Evolutionary conservation across 2,329 filamentous ascomycete genomes (phyloP), one percentile per base, ranked within the genome.

Genomic region (Aspergillus ibericus): DNA sequence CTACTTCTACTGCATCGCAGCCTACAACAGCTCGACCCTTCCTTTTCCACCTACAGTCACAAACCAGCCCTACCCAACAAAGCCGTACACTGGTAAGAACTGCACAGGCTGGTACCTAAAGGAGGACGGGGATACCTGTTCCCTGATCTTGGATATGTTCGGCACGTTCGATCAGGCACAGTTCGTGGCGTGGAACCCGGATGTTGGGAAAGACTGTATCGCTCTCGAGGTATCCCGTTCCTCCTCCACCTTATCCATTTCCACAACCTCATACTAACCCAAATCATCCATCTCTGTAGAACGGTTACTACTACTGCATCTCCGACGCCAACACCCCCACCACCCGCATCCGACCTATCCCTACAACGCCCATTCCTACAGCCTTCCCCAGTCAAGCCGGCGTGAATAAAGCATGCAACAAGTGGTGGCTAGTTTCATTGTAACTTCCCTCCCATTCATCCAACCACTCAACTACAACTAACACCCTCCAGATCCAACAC

Each of bases 1-100:
- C 16, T 62, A 56, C 58, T 60, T 38, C 40, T 62, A 62, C 58
- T 62, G 60, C 20, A 52, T 62, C 47, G 53, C 48, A 16, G 59
- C 59, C 12, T 58, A 49, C n/a, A 35, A 59, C 38, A 42, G 9
- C 12, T 44, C 38, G 6, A 29, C 34, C 38, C 10, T 34, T 9
- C 58, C 58, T 12, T 36, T 48, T 27, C 59, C 56, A 2, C 40
- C 34, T 3, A 56, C 55, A 7, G 58, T 63, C 51, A 59, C 53
- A 27, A 57, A 16, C 2, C 38, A 12, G 15, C 56, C 59, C 9
- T 42, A 44, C 2, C 48, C 52, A 4, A 42, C 29, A 1, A 20
- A 42, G 16, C 35, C 27, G 6, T 49, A 20, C 48, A 53, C 34
- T 5, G 36, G 27, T 13, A 50, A 56, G 47, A 57, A 53, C 35